Evolutionary conservation across 2,329 filamentous ascomycete species (phyloP).

Genomic region (Pseudogymnoascus sp.): DNA sequence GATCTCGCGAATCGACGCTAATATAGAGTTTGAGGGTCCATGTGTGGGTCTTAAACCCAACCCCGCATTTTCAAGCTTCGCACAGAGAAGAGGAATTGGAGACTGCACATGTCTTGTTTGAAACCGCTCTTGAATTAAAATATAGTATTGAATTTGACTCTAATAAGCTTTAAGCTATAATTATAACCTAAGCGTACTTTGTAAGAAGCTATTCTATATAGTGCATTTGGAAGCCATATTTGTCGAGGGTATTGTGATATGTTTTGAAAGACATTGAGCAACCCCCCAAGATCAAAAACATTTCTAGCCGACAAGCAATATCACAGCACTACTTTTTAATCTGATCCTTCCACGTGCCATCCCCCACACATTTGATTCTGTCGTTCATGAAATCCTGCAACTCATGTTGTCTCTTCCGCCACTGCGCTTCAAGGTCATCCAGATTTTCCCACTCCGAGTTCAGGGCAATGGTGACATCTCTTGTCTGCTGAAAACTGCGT

Average conservation of each 20-base stretch:
- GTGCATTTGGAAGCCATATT: not conserved
- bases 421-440: constrained; percentile 17
- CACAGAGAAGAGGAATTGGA: not conserved
- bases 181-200: not conserved
- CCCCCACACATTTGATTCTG: not conserved
- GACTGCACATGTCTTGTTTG: not conserved
- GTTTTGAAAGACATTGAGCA: not conserved
- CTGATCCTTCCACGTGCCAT: not conserved
- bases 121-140: too few relatives aligned
- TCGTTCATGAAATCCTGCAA: constrained; percentile 12
- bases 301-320: not conserved
- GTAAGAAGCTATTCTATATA: not conserved
- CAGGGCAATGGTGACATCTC: constrained; percentile 15
- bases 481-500: constrained; percentile 16
- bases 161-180: not conserved
- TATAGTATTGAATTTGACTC: not conserved
- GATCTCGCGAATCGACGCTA: constrained; percentile 7
- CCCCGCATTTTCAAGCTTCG: constrained; percentile 5
- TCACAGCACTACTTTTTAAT: not conserved
- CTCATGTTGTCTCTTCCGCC: constrained; percentile 20
- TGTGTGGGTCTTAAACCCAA: not conserved
- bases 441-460: constrained; percentile 15
- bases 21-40: not conserved
- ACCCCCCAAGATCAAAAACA: not conserved
- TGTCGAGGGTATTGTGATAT: not conserved